phyloP scores from a whole-genome alignment of 2,329 filamentous ascomycete species.

The Reticulascus tulasneorum region DNA sequence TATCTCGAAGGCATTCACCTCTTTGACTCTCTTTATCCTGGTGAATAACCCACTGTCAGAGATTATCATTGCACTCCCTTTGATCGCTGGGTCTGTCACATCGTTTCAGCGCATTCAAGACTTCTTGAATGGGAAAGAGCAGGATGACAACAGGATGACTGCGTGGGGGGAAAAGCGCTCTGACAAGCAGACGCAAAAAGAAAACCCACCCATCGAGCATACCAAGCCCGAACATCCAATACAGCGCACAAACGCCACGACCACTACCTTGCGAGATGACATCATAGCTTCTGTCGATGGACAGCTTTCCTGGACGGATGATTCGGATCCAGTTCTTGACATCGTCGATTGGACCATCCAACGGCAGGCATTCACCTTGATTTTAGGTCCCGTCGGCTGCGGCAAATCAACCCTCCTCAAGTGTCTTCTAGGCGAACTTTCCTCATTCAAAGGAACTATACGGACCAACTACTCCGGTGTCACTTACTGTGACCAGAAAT shows the following conservation, averaged over 20 bases:
- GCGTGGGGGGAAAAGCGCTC: neutral
- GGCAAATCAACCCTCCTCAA: conserved; percentile 31
- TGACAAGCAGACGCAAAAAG: no score
- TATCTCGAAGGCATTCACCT: conserved; percentile 16
- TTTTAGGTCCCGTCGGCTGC: conserved; percentile 30
- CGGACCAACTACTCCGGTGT: conserved; percentile 16
- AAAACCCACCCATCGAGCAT: neutral
- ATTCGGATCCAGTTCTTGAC: conserved; percentile 6
- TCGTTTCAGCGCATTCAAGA: conserved; percentile 22
- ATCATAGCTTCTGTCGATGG: conserved; percentile 6
- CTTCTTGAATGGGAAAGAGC: conserved; percentile 17
- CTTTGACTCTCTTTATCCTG: conserved; percentile 17
- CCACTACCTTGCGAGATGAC: neutral
- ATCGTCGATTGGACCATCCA: conserved; percentile 5
- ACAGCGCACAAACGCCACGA: neutral
- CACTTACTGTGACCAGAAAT: conserved; percentile 21
- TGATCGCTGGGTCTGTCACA: conserved; percentile 12
- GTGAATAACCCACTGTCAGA: conserved; percentile 17
- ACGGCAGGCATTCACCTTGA: conserved; percentile 15
- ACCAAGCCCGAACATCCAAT: no score
- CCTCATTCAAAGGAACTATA: conserved; percentile 11
- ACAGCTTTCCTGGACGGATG: conserved; percentile 11
- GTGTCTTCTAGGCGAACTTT: conserved; percentile 23
- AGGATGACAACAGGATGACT: conserved; percentile 8
- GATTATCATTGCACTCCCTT: conserved; percentile 18